Evolutionary conservation across 1,139 yeast genomes (phyloP), one percentile per base, ranked within the genome.

Genomic region (Pneumocystis sp.): DNA sequence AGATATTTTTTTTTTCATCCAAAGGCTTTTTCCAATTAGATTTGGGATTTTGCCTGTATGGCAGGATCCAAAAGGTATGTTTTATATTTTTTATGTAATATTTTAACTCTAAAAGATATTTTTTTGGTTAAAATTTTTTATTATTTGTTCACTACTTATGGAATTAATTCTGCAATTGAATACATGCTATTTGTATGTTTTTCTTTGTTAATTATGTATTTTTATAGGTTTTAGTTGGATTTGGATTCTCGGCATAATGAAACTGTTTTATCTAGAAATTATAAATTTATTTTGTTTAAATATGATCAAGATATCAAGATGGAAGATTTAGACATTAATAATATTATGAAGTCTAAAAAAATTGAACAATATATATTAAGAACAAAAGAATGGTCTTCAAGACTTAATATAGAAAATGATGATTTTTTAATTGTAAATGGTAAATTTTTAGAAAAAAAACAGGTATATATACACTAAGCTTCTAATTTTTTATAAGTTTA

Each of bases 41-140:
- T 73, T 93, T 66, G 98, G 97, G 2, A 69, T 93, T 1, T 76
- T 93, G 35, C 96, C 97, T 0, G 69, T 87, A 1, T 76, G 75
- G 7, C 67, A 70, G 34, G 69, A 72, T 19, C 66, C 66, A 19
- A 69, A 70, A 59, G 70, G 69, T 56, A 64, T 66, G 12, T 68
- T 50, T 50, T 44, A 3, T 25, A 25, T 21, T 50, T 50, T 25
- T 50, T 44, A 44, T 44, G 21, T 12, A 25, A 25, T 29, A 50
- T 50, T 25, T 50, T 50, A 12, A 21, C 12, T 50, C 25, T 50
- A 25, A 50, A 25, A 50, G 57, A 50, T 50, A 50, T 50, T 4
- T 25, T 25, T 25, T 25, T 50, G 6, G 74, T 80, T 1, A 70
- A 70, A 59, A 76, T 77, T 34, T 73, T 82, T 21, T 76, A 79